phyloP scores from a whole-genome alignment of 352 stramenopile species.

The Phytophthora tubulina region DNA sequence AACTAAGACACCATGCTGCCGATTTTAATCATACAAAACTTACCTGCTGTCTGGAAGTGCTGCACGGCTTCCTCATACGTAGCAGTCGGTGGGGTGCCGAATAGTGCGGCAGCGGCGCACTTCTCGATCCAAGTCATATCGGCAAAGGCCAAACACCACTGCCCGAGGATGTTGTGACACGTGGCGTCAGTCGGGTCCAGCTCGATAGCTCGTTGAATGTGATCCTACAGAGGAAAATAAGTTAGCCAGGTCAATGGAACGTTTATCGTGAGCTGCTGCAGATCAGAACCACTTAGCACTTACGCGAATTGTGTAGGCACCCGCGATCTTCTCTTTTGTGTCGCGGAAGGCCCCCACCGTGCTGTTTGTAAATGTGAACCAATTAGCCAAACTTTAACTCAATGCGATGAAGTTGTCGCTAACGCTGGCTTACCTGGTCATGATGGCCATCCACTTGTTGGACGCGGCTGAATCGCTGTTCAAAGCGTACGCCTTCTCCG shows the following conservation, averaged over 20 bases:
- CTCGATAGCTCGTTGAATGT: constrained; percentile 77
- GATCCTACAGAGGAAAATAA: constrained; percentile 44
- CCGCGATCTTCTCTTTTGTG: constrained; percentile 77
- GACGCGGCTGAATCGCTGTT: constrained; percentile 58
- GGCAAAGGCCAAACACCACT: constrained; percentile 84
- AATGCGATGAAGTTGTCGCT: background rate
- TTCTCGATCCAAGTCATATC: constrained; percentile 86
- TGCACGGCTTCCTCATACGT: constrained; percentile 73
- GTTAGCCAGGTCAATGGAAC: background rate
- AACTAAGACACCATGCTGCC: background rate
- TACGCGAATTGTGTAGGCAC: constrained; percentile 73
- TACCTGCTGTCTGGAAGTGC: constrained; percentile 67
- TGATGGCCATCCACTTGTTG: constrained; percentile 85
- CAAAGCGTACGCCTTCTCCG: constrained; percentile 61
- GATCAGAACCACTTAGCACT: background rate
- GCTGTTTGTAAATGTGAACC: constrained; percentile 17
- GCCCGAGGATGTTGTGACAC: constrained; percentile 75
- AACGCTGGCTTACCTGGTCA: constrained; percentile 50
- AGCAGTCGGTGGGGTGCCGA: constrained; percentile 62
- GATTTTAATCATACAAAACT: background rate
- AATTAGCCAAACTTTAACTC: constrained; percentile 8
- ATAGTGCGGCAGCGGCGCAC: constrained; percentile 68
- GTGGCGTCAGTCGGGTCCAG: constrained; percentile 70
- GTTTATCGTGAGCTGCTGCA: background rate
- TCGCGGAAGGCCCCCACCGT: constrained; percentile 70